phyloP scores from a whole-genome alignment of 495 filamentous ascomycete genomes.

The Aspergillus sclerotioniger region DNA sequence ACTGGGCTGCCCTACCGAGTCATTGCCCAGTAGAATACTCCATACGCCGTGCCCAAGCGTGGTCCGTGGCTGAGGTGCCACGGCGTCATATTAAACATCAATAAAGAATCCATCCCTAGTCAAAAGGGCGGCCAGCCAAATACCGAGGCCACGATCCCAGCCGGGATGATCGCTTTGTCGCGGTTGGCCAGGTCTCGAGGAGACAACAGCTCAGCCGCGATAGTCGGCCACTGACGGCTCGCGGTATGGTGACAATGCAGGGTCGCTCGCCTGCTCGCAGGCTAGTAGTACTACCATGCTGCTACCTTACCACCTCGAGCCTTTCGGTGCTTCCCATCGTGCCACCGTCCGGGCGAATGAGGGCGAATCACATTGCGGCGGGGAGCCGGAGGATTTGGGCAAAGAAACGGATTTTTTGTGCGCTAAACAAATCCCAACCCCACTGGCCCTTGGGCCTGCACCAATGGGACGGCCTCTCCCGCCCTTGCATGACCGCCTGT shows the following conservation, averaged over 20 bases:
- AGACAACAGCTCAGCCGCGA: conserved; percentile 5
- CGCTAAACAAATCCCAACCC: conserved; percentile 12
- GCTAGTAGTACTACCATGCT: conserved; percentile 9
- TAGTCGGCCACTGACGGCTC: neutral
- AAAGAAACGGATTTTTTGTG: conserved; percentile 6
- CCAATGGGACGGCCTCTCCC: conserved; percentile 21
- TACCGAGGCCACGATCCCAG: neutral
- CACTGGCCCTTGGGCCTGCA: neutral
- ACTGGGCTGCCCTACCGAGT: neutral
- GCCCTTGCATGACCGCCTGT: conserved; percentile 30
- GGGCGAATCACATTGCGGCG: conserved; percentile 2
- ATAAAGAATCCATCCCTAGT: neutral
- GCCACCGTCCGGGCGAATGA: conserved; percentile 18
- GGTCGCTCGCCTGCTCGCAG: conserved; percentile 21
- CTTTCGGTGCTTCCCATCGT: conserved; percentile 20
- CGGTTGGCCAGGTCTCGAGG: conserved; percentile 1
- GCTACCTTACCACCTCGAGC: conserved; percentile 18
- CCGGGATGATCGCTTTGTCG: neutral
- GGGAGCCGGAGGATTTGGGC: conserved; percentile 13
- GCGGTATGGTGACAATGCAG: conserved; percentile 39
- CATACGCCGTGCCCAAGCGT: too few relatives aligned
- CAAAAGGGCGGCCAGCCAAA: neutral
- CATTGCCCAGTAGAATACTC: neutral
- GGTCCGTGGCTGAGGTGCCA: conserved; percentile 2
- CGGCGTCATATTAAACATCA: neutral